phyloP scores from a whole-genome alignment of 192 early-diverging fungal genomes.

The Oehlia diaphana region DNA sequence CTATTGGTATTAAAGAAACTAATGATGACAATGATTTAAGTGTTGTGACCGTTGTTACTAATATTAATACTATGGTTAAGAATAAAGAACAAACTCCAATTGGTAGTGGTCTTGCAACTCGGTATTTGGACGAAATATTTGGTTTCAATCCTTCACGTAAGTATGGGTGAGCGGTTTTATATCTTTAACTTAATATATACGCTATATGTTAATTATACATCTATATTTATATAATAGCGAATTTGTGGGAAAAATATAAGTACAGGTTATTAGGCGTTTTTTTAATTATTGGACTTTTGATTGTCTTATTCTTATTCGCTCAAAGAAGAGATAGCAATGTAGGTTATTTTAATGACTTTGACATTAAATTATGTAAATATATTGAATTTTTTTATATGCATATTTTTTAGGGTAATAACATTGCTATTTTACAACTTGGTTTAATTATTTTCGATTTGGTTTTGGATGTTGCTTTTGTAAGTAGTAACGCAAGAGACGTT shows the following conservation, averaged over 20 bases:
- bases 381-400: neutral
- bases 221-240: neutral
- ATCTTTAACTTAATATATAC: neutral
- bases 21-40: neutral
- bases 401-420: neutral
- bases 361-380: neutral
- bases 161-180: neutral
- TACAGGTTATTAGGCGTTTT: neutral
- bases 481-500: neutral
- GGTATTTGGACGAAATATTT: neutral
- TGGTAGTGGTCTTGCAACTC: neutral
- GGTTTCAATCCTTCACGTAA: neutral
- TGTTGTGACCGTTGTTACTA: neutral
- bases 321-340: neutral
- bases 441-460: constrained; percentile 12
- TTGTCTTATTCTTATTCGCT: constrained; percentile 13
- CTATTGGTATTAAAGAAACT: neutral
- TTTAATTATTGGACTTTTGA: neutral
- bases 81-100: constrained; percentile 5
- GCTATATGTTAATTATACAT: neutral
- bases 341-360: neutral
- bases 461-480: neutral
- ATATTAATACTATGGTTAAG: neutral
- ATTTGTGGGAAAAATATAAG: constrained; percentile 21
- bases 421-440: constrained; percentile 3